Percentiles rank a stretch among this genome's conserved stretches.
phyloP scores from a whole-genome alignment of 768 basidiomycete species.

The Mycena maculata region DNA sequence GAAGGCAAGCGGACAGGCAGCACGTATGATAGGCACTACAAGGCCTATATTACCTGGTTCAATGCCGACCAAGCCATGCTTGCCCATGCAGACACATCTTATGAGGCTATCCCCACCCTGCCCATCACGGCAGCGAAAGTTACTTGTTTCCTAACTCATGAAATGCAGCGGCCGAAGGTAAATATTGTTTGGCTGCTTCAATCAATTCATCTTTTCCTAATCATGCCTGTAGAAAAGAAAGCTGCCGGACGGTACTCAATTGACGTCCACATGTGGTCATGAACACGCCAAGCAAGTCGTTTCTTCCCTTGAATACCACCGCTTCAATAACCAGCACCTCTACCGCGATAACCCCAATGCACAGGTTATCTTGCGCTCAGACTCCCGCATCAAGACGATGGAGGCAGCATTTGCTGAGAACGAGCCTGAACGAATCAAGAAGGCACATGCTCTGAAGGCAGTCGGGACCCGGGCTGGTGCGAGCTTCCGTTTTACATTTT shows the following conservation, averaged over 20 bases:
- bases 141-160: constrained; percentile 1
- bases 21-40: constrained; percentile 7
- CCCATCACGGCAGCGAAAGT: constrained; percentile 23
- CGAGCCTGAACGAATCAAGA: constrained; percentile 7
- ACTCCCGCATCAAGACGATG: constrained; percentile 8
- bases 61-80: not conserved
- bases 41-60: constrained; percentile 2
- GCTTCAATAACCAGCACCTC: not conserved
- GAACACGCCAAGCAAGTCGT: constrained; percentile 22
- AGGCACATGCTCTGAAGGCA: constrained; percentile 8
- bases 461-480: not conserved
- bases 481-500: not conserved
- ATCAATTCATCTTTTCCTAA: no score
- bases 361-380: not conserved
- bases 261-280: constrained; percentile 10
- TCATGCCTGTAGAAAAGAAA: not conserved
- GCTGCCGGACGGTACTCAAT: not conserved
- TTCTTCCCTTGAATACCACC: constrained; percentile 8
- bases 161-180: constrained; percentile 20
- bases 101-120: not conserved
- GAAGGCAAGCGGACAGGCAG: not conserved
- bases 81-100: not conserved
- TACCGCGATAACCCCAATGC: constrained; percentile 8
- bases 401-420: not conserved
- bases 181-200: not conserved